phyloP scores from a whole-genome alignment of 1,284 basidiomycete genomes.

The Puccinia coronata region DNA sequence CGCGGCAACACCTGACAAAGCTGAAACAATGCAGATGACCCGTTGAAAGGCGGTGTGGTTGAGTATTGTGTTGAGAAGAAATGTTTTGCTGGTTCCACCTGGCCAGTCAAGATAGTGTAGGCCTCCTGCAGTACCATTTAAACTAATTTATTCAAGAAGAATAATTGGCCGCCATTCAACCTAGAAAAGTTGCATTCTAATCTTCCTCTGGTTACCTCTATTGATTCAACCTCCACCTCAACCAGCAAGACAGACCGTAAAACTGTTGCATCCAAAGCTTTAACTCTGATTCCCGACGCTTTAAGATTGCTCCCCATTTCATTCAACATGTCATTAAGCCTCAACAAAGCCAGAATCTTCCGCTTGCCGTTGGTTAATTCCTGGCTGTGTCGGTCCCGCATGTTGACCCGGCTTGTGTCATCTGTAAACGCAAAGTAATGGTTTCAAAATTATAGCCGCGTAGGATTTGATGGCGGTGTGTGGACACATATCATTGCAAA shows the following conservation, averaged over 20 bases:
- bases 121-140: neutral
- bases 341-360: no score
- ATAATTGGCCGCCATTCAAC: neutral
- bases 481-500: neutral
- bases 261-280: no score
- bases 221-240: no score
- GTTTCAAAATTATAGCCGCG: neutral
- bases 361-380: no score
- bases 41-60: conserved; percentile 55
- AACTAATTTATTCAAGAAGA: neutral
- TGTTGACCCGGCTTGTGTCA: no score
- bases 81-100: conserved; percentile 62
- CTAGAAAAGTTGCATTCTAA: no score
- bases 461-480: neutral
- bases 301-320: no score
- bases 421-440: neutral
- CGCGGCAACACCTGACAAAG: conserved; percentile 62
- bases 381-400: no score
- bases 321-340: no score
- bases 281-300: neutral
- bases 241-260: no score
- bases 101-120: neutral
- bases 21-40: conserved; percentile 57
- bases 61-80: conserved; percentile 61
- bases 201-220: no score